Base-by-base conservation (phyloP, 768 basidiomycete genomes). In the Psilocybe cyanescens region DNA sequence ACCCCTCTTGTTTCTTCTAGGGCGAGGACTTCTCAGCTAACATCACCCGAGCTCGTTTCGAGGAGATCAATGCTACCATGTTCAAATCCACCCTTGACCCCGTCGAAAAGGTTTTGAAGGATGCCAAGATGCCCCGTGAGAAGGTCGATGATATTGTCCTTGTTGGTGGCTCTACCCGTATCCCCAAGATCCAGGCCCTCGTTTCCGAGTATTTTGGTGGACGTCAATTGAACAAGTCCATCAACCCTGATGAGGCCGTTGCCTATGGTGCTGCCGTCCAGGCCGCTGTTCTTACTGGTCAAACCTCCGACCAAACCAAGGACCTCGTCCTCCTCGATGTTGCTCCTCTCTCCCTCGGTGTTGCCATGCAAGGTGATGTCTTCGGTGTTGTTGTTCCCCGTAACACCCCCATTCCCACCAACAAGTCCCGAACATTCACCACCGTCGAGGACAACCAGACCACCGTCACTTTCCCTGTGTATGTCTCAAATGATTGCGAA, bases 401-500 rank as follows among this genome's bases (percentile, higher is more conserved):
- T 70, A 99, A 99, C 86, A 99, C 97, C 67, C 95, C 97, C 71
- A 99, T 99, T 78, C 97, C 97, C 59, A 95, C 97, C 75, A 99
- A 96, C 89, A 99, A 99, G 83, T 96, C 95, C 41, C 86, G 97
- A 74, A 93, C 92, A 54, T 99, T 99, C 86, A 99, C 97, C 69
- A 99, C 97, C 57, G 97, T 99, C 66, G 97, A 99, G 87, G 97
- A 99, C 85, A 99, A 99, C 86, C 97, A 99, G 81, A 99, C 97
- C 64, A 97, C 94, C 63, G 97, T 99, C 81, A 98, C 97, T 67
- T 99, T 99, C 94, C 97, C 97, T 70, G 97, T 99, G 87, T 90
- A 81, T 72, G 87, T 73, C 44, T 65, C 37, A 50, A 9, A 24
- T 14, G 29, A 16, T 47, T 37, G 11, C 47, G 41, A 17, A 55